Conservation (phyloP, 2,329 filamentous ascomycete species). For the Sarocladium kiliense region DNA sequence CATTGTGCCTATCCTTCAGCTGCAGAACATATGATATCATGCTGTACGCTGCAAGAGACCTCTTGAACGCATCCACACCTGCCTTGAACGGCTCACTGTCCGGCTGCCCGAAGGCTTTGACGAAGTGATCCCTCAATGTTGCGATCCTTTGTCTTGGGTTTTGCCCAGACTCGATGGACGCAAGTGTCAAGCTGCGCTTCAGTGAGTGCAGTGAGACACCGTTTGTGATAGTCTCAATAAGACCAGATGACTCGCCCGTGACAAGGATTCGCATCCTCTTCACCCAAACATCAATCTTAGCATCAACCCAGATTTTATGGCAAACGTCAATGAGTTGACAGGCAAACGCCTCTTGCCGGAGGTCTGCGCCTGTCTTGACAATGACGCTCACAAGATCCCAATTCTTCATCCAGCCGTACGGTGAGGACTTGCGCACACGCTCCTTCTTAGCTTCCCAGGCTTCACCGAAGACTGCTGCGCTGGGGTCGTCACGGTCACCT, state of each 20-base stretch:
- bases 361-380: constrained; percentile 78
- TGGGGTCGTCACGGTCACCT: constrained; percentile 79
- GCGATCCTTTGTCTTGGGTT: constrained; percentile 74
- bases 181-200: constrained; percentile 74
- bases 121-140: constrained; percentile 75
- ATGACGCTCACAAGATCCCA: constrained; percentile 86
- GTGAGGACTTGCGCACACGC: constrained; percentile 75
- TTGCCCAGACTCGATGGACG: constrained; percentile 65
- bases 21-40: constrained; percentile 80
- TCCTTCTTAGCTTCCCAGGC: constrained; percentile 82
- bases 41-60: constrained; percentile 79
- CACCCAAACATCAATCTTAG: constrained; percentile 74
- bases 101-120: constrained; percentile 69
- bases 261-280: constrained; percentile 84
- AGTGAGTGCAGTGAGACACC: constrained; percentile 83
- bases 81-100: constrained; percentile 65
- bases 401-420: constrained; percentile 85
- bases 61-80: constrained; percentile 73
- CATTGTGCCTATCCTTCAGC: constrained; percentile 81
- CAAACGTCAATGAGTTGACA: constrained; percentile 81
- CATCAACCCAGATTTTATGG: constrained; percentile 75
- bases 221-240: constrained; percentile 85
- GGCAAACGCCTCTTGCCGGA: constrained; percentile 81
- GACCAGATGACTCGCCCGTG: constrained; percentile 76
- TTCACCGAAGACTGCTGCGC: constrained; percentile 80